Conservation (phyloP, 805 yeast species). For the Priceomyces medius region DNA sequence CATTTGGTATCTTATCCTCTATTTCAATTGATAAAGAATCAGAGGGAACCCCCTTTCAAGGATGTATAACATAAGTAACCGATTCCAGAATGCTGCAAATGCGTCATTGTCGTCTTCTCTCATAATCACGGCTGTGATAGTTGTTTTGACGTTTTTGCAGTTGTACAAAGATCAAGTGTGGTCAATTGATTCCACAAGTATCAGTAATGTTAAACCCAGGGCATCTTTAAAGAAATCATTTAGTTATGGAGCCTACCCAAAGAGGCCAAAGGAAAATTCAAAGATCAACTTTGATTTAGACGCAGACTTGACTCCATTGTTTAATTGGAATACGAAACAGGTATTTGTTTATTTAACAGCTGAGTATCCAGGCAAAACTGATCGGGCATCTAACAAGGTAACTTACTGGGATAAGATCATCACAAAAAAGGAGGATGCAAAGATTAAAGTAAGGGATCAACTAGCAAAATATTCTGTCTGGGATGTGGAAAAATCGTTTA, state of each 20-base stretch:
- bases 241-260: conserved; percentile 64
- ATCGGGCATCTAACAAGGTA: conserved; percentile 56
- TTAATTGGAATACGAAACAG: conserved; percentile 97
- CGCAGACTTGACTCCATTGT: conserved; percentile 71
- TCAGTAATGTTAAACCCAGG: conserved; percentile 33
- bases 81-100: conserved; percentile 51
- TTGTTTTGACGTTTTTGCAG: conserved; percentile 49
- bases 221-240: conserved; percentile 54
- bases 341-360: conserved; percentile 90
- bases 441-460: conserved; percentile 47
- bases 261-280: conserved; percentile 74
- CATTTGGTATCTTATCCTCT: too few relatives aligned
- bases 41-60: too few relatives aligned
- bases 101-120: conserved; percentile 53
- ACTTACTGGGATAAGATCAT: conserved; percentile 92
- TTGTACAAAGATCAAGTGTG: conserved; percentile 47
- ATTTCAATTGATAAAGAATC: too few relatives aligned
- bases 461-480: conserved; percentile 82
- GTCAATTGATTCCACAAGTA: conserved; percentile 35
- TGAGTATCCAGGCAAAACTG: conserved; percentile 59
- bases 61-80: conserved; percentile 35
- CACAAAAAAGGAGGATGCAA: conserved; percentile 55
- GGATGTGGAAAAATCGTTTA: conserved; percentile 68
- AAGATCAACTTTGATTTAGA: conserved; percentile 70
- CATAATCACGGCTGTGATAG: conserved; percentile 46